Percentiles rank a stretch among this genome's conserved stretches.
Evolutionary conservation across 139 green algal species (phyloP).

Genomic region (Zygnema circumcarinatum): DNA sequence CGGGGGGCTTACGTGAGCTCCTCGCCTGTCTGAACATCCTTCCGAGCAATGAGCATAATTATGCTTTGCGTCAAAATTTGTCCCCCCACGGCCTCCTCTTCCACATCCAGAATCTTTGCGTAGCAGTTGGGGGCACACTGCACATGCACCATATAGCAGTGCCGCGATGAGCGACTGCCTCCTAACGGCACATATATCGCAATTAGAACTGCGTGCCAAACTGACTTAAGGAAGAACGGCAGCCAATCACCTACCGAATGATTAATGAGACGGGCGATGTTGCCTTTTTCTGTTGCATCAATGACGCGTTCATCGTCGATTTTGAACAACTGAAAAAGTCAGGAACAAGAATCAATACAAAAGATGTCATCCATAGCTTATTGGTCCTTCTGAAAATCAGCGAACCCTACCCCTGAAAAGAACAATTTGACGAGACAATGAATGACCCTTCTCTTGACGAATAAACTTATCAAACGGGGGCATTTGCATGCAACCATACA

Average conservation of each 20-base stretch:
- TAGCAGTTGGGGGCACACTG: slow-evolving; percentile 57
- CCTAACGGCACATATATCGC: slow-evolving; percentile 1
- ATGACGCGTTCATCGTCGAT: slow-evolving; percentile 54
- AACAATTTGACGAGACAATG: too few species aligned
- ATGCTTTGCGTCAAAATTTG: neutral
- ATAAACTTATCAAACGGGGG: too few species aligned
- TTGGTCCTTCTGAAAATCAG: too few species aligned
- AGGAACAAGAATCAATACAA: neutral
- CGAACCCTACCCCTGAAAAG: too few species aligned
- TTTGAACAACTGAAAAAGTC: slow-evolving; percentile 56
- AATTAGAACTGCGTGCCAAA: neutral
- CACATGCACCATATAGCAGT: neutral
- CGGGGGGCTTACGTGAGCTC: slow-evolving; percentile 51
- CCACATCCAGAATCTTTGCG: slow-evolving; percentile 52
- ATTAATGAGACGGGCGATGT: slow-evolving; percentile 54
- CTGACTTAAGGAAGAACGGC: neutral
- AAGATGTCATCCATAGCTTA: too few species aligned
- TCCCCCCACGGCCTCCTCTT: slow-evolving; percentile 8
- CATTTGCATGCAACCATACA: slow-evolving; percentile 19
- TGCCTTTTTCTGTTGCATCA: slow-evolving; percentile 50
- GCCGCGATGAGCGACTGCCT: neutral
- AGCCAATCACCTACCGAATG: slow-evolving; percentile 57
- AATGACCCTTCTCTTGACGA: too few species aligned
- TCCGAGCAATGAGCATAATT: slow-evolving; percentile 53
- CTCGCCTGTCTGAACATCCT: slow-evolving; percentile 30